Conservation (phyloP, 2,329 filamentous ascomycete genomes). For the Cryphonectria carpinicola region DNA sequence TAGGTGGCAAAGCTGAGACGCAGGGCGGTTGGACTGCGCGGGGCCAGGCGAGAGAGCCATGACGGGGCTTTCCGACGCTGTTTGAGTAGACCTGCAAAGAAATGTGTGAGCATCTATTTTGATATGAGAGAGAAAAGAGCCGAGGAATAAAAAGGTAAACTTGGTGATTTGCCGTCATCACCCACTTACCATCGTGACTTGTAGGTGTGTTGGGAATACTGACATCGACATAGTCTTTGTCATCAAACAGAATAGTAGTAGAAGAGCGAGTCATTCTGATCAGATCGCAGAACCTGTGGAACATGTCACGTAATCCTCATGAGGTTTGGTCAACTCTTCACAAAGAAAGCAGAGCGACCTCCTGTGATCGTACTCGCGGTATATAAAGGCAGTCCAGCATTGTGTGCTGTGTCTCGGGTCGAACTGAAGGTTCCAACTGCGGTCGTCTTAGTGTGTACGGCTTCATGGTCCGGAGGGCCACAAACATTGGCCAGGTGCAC, state of each 20-base stretch:
- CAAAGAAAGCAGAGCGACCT: background rate
- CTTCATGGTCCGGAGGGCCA: background rate
- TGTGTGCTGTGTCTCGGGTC: background rate
- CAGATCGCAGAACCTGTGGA: background rate
- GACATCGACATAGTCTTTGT: background rate
- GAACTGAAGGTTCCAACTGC: background rate
- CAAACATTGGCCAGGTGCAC: background rate
- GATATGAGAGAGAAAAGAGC: background rate
- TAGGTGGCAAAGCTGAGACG: background rate
- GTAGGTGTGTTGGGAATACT: background rate
- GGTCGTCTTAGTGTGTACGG: background rate
- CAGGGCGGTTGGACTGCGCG: background rate
- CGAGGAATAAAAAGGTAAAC: background rate
- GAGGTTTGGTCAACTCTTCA: background rate
- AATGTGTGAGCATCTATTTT: background rate
- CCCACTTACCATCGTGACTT: background rate
- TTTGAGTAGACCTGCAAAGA: background rate
- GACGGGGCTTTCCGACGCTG: background rate
- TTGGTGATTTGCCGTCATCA: background rate
- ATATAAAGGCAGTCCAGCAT: background rate
- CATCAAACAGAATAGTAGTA: background rate
- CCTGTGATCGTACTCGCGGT: background rate
- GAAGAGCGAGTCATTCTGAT: background rate
- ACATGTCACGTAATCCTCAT: background rate
- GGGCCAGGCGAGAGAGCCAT: background rate